Evolutionary conservation across 495 filamentous ascomycete genomes (phyloP), one percentile per base, ranked within the genome.

Genomic region (Penicillium soppii): DNA sequence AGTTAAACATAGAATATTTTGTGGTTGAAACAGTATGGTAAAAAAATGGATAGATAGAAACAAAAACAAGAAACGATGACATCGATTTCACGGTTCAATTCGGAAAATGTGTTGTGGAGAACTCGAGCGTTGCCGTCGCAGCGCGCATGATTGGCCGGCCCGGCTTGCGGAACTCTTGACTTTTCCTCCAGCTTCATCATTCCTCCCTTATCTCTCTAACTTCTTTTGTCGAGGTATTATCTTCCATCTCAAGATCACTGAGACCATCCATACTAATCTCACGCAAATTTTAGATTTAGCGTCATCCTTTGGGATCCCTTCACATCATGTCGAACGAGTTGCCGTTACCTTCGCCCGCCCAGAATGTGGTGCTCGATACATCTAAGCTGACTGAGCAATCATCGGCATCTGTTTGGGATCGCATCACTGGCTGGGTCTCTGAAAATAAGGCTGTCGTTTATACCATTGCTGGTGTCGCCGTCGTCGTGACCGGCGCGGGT

Each of bases 391-490:
- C 79, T 38, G 66, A 77, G 39, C 64, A 81, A 26, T 71, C 77
- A 46, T 65, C 80, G 43, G 80, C 87, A 52, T 90, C 91, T 17
- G 65, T 95, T 45, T 95, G 90, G 90, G 86, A 92, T 69, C 85
- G 91, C 52, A 71, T 97, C 62, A 88, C 90, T 55, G 88, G 81
- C 69, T 98, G 92, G 91, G 90, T 87, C 20, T 90, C 92, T 0
- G 94, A 97, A 62, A 87, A 98, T 68, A 98, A 96, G 74, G 88
- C 87, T 33, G 77, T 92, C 39, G 94, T 96, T 32, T 98, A 96
- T 70, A 96, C 95, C 54, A 88, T 97, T 72, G 90, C 90, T 49
- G 94, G 92, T 68, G 87, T 95, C 22, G 91, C 91, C 37, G 83
- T 97, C 25, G 90, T 97, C 22, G 89, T 92, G 50, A 92, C 88